Percentiles rank a stretch among this genome's conserved stretches.
phyloP scores from a whole-genome alignment of 805 yeast species.

The Candida schatavii region DNA sequence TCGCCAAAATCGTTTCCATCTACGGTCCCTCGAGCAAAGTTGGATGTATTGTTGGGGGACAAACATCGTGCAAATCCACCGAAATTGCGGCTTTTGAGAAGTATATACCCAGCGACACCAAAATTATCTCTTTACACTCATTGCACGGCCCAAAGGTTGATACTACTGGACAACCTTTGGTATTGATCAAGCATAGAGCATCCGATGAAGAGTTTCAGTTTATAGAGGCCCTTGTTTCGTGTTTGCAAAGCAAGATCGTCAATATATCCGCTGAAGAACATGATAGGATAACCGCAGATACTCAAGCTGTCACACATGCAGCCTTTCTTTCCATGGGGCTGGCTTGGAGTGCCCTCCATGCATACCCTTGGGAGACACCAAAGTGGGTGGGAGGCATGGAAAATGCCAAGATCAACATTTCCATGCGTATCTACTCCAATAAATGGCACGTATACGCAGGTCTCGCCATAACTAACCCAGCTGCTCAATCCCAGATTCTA shows the following conservation, averaged over 20 bases:
- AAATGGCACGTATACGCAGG: constrained; percentile 99
- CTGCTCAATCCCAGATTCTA: constrained; percentile 86
- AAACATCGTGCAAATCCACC: constrained; percentile 90
- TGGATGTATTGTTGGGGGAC: constrained; percentile 96
- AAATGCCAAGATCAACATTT: constrained; percentile 91
- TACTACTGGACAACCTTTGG: constrained; percentile 90
- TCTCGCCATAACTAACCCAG: constrained; percentile 90
- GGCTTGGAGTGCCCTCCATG: constrained; percentile 82
- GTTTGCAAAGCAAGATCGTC: constrained; percentile 76
- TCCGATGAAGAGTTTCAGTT: constrained; percentile 50
- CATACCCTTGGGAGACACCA: constrained; percentile 88
- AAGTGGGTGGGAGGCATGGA: constrained; percentile 93
- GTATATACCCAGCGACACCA: constrained; percentile 71
- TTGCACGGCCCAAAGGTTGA: constrained; percentile 92
- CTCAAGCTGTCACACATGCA: constrained; percentile 98
- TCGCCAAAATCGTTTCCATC: constrained; percentile 62
- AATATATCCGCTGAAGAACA: constrained; percentile 82
- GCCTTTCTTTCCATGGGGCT: constrained; percentile 96
- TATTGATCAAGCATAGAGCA: constrained; percentile 75
- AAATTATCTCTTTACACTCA: constrained; percentile 85
- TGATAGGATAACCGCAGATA: constrained; percentile 94
- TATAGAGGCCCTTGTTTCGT: constrained; percentile 62
- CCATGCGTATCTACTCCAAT: constrained; percentile 85
- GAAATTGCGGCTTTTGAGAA: constrained; percentile 85
- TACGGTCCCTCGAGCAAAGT: constrained; percentile 88